phyloP scores from a whole-genome alignment of 1,139 yeast genomes.

The Casaregolazyma lundiana region DNA sequence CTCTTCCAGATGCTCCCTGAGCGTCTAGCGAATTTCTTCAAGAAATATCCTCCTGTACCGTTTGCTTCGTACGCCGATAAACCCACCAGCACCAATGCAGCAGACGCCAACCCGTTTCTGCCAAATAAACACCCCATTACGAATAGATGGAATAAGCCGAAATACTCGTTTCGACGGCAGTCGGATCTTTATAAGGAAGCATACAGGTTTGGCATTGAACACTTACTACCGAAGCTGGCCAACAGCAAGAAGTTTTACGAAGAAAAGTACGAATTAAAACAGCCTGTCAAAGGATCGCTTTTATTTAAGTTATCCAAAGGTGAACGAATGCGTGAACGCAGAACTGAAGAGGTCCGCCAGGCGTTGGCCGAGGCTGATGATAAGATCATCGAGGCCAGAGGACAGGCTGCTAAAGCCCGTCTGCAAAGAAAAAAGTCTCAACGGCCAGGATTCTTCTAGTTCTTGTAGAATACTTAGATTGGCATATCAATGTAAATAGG shows the following conservation, averaged over 20 bases:
- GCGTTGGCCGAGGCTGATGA: slow-evolving; percentile 75
- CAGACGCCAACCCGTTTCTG: slow-evolving; percentile 79
- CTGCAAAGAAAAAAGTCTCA: slow-evolving; percentile 3
- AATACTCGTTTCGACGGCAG: slow-evolving; percentile 77
- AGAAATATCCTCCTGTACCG: slow-evolving; percentile 84
- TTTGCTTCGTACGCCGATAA: slow-evolving; percentile 57
- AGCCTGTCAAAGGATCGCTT: slow-evolving; percentile 72
- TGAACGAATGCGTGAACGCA: slow-evolving; percentile 63
- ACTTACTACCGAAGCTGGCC: slow-evolving; percentile 70
- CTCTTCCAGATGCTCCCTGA: slow-evolving; percentile 42
- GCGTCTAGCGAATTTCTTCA: slow-evolving; percentile 69
- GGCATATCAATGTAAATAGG: background rate
- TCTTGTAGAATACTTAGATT: background rate
- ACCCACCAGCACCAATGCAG: slow-evolving; percentile 63
- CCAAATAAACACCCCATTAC: slow-evolving; percentile 83
- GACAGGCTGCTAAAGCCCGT: slow-evolving; percentile 9
- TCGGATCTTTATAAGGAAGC: slow-evolving; percentile 84
- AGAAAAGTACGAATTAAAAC: slow-evolving; percentile 68
- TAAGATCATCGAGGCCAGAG: slow-evolving; percentile 49
- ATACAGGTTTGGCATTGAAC: slow-evolving; percentile 70
- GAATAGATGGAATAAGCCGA: slow-evolving; percentile 69
- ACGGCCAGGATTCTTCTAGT: slow-evolving; percentile 10
- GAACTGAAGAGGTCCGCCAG: slow-evolving; percentile 53
- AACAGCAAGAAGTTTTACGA: slow-evolving; percentile 67
- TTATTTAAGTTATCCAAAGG: slow-evolving; percentile 77